Base-by-base conservation (phyloP, 768 basidiomycete genomes). In the Hypholoma fasciculare region DNA sequence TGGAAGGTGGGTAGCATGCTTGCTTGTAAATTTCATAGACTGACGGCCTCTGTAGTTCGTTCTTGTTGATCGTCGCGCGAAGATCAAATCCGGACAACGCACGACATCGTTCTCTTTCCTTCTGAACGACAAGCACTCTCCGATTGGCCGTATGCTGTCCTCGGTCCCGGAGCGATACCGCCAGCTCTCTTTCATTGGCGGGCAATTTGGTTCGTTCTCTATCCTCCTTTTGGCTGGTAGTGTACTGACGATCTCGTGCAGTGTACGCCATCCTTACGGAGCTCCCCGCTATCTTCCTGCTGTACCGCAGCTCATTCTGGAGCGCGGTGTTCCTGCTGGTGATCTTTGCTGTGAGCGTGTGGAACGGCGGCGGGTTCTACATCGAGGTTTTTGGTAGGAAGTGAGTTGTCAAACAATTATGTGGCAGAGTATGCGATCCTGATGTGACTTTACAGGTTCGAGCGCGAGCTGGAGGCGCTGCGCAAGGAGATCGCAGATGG, bases 351-450 rank as follows among this genome's bases (percentile, higher is more conserved):
- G 92, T 94, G 46, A 90, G 90, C 58, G 94, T 90, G 0, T 98
- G 95, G 95, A 98, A 98, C 68, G 96, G 96, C 9, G 94, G 91
- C 20, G 92, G 92, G 1, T 97, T 88, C 78, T 97, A 97, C 71
- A 95, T 97, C 54, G 95, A 97, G 71, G 95, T 97, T 17, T 97
- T 96, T 68, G 95, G 95, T 27, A 86, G 95, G 75, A 96, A 97
- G 95, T 96, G 61, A 64, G 92, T 83, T 23, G 30, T 34, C 2
- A 7, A 34, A 30, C 3, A 30, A 7, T 3, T 34, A 9, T 7
- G 1, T 7, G 30, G 6, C 9, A 9, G 30, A 34, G 1, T 34
- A 34, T 34, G 30, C 2, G 43, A 60, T 54, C 57, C 46, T 57
- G 9, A 65, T 54, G 0, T 46, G 36, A 9, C 39, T 52, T 26